A percentile compares a stretch with the other conserved stretches of the same genome.
phyloP scores from a whole-genome alignment of 805 yeast species.

The Candida coquimbonensis region DNA sequence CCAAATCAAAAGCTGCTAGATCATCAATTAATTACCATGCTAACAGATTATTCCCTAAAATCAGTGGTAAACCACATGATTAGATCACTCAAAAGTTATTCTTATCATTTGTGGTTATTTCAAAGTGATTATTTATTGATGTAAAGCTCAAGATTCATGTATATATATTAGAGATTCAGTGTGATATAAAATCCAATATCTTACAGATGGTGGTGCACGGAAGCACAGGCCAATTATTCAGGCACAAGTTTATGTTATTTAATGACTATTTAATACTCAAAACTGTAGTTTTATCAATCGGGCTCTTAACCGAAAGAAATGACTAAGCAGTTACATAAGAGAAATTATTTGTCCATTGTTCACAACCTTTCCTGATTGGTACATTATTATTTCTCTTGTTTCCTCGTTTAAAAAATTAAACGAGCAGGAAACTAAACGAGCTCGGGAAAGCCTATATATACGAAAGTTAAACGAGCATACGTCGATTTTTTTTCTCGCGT shows the following conservation, averaged over 20 bases:
- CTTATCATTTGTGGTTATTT: neutral
- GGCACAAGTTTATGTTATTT: conserved; percentile 3
- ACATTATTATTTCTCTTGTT: neutral
- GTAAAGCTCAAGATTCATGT: neutral
- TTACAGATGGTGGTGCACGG: no score
- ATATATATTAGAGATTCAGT: neutral
- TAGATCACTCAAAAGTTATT: conserved; percentile 1
- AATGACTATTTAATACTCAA: neutral
- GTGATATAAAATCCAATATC: no score
- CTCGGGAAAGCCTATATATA: no score
- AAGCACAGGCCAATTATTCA: no score
- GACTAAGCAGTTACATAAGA: no score
- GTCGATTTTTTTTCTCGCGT: neutral
- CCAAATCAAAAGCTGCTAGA: conserved; percentile 22
- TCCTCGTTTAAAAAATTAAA: neutral
- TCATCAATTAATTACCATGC: conserved; percentile 49
- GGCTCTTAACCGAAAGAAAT: neutral
- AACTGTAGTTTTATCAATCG: no score
- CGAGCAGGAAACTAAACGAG: neutral
- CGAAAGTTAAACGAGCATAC: no score
- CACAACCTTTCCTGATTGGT: neutral
- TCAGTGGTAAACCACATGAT: conserved; percentile 44
- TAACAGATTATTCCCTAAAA: conserved; percentile 40
- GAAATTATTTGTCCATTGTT: no score
- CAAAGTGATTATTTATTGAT: neutral